Evolutionary conservation across 352 stramenopile genomes (phyloP), one percentile per base, ranked within the genome.

Genomic region (Pythium grandisporangium): DNA sequence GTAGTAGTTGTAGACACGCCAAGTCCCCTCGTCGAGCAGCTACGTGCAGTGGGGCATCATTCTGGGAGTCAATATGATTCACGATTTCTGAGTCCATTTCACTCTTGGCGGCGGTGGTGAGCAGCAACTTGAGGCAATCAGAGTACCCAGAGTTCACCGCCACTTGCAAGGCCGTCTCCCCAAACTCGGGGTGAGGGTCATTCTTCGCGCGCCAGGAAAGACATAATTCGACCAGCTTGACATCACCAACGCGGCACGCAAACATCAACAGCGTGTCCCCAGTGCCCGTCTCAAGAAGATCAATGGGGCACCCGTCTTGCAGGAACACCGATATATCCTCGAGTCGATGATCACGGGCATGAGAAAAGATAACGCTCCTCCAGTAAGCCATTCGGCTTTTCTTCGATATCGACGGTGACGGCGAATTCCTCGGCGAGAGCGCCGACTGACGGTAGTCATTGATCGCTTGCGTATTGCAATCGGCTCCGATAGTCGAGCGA

Each of bases 21-120:
- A 90, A 52, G 22, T 91, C 80, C 14, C 80, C 80, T 14, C 79
- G 64, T 1, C 71, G 49, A 4, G 72, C 74, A 16, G 80, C 77
- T 19, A 93, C 75, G 37, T 93, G 80, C 7, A 93, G 64, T 6
- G 80, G 80, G 1, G 80, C 77, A 32, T 93, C 72, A 23, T 83
- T 91, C 29, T 71, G 72, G 6, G 73, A 69, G 44, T 91, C 74
- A 35, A 91, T 86, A 46, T 93, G 77, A 39, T 90, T 93, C 5
- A 91, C 80, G 30, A 93, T 91, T 46, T 88, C 77, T 7, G 75
- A 67, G 45, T 91, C 80, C 80, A 93, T 91, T 5, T 88, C 71
- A 38, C 80, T 93, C 20, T 84, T 84, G 17, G 80, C 80, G 6
- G 80, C 80, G 1, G 77, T 90, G 2, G 59, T 60, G 16, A 93